A percentile compares a stretch with the other conserved stretches of the same genome.
Conservation (phyloP, 164 flowering plant species). For the Santalum album region DNA sequence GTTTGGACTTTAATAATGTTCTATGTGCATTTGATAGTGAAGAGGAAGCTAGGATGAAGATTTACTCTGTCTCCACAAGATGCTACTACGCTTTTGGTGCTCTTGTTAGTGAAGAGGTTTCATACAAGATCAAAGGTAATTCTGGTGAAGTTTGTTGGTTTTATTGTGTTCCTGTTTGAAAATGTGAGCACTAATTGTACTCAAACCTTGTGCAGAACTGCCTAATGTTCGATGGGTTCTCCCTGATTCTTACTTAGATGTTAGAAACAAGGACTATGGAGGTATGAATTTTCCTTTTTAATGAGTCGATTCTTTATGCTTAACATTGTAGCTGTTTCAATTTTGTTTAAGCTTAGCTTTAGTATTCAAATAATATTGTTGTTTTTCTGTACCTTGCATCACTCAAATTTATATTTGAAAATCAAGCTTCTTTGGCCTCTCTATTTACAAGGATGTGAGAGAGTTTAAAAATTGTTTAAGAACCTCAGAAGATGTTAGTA, state of each 20-base stretch:
- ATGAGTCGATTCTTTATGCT: too few relatives aligned
- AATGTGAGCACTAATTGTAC: background rate
- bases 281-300: constrained; percentile 30
- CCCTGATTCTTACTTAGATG: constrained; percentile 91
- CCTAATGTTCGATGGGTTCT: constrained; percentile 82
- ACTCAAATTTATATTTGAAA: background rate
- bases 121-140: constrained; percentile 63
- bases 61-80: constrained; percentile 73
- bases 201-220: constrained; percentile 33
- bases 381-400: too few relatives aligned
- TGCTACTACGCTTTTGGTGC: constrained; percentile 76
- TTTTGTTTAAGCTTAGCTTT: too few relatives aligned
- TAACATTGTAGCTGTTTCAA: too few relatives aligned
- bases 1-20: background rate
- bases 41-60: constrained; percentile 78
- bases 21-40: constrained; percentile 27
- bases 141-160: background rate
- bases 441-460: too few relatives aligned
- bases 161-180: background rate
- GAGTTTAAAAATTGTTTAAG: too few relatives aligned
- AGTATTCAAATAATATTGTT: too few relatives aligned
- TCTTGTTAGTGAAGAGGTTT: constrained; percentile 59
- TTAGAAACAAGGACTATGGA: constrained; percentile 81
- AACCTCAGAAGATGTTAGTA: too few relatives aligned
- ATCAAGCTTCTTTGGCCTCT: too few relatives aligned